Base-by-base conservation (phyloP, 805 yeast species). In the Wickerhamomyces queroliae region DNA sequence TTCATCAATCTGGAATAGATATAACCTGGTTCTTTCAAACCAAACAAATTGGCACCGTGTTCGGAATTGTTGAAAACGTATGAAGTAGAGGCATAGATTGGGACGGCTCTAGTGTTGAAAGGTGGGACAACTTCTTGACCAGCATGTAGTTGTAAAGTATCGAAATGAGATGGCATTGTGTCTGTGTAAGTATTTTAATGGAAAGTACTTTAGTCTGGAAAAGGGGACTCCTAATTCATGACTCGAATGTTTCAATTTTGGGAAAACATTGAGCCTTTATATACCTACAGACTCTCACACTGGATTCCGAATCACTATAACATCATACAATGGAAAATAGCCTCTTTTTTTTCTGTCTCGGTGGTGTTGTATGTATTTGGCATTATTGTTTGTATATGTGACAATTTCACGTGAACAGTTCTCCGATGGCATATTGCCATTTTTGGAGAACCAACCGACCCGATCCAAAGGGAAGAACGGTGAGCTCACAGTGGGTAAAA, bases 101-200 rank as follows among this genome's bases (percentile, higher is more conserved):
- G 97, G 25, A 86, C 89, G 10, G 97, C 96, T 61, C 97, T 77
- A 12, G 80, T 69, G 45, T 74, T 70, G 44, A 65, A 70, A 31
- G 76, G 68, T 25, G 72, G 67, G 50, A 85, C 90, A 23, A 66
- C 72, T 45, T 72, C 73, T 67, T 89, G 96, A 48, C 99, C 99
- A 39, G 96, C 96, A 65, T 91, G 98, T 52, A 91, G 76, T 70
- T 91, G 96, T 42, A 85, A 71, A 23, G 96, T 90, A 55, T 90
- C 96, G 55, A 87, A 88, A 56, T 83, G 90, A 26, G 80, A 74
- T 28, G 80, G 78, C 62, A 66, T 64, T 41, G 41, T 55, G 41
- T 32, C 4, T 6, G 10, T 21, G 13, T 32, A n/a, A n/a, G 13
- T 32, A 21, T 6, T 32, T 21, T 21, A 21, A 15, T 29, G 26